Evolutionary conservation across 495 filamentous ascomycete species (phyloP), one percentile per base, ranked within the genome.

Genomic region (Collariella sp.): DNA sequence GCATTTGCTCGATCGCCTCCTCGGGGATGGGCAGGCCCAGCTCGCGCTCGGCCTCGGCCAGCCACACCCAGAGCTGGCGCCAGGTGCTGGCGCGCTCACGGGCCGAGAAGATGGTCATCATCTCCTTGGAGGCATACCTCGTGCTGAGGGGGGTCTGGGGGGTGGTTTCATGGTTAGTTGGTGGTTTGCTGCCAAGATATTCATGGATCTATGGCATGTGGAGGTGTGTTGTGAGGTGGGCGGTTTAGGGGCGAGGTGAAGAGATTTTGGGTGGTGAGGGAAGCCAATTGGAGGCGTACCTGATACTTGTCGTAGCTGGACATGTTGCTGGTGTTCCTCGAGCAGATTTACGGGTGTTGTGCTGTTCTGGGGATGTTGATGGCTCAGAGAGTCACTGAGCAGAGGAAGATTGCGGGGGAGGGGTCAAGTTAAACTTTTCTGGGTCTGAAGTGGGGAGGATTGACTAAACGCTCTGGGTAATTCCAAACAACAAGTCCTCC

Each of bases 31-130:
- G 69, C 23, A 79, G 63, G 5, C 83, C 82, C 1, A 86, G 69
- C 62, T 87, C 84, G 69, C 84, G 83, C 71, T 94, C 82, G 23
- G 80, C 77, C 74, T 90, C 84, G n/a, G 89, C 89, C 12, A 95
- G 83, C 76, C 80, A 86, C 24, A 89, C 63, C 89, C 89, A 95
- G 43, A 94, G 75, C 58, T 84, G 72, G 59, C 88, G 80, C 88
- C 88, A 93, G 33, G 81, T 88, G 6, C 82, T 79, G 62, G 77
- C 76, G n/a, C 88, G 78, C 50, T 76, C 80, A 26, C 87, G 79
- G 50, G 81, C 80, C 31, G 80, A 83, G 72, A 91, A 94, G 56
- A 91, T 68, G 31, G 63, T 66, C 49, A 71, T 70, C 80, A 84
- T 83, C 61, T 80, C 79, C 22, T 53, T 50, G 59, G 70, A 86